Conservation (phyloP, 2,329 filamentous ascomycete species). For the Fusarium tupiense region DNA sequence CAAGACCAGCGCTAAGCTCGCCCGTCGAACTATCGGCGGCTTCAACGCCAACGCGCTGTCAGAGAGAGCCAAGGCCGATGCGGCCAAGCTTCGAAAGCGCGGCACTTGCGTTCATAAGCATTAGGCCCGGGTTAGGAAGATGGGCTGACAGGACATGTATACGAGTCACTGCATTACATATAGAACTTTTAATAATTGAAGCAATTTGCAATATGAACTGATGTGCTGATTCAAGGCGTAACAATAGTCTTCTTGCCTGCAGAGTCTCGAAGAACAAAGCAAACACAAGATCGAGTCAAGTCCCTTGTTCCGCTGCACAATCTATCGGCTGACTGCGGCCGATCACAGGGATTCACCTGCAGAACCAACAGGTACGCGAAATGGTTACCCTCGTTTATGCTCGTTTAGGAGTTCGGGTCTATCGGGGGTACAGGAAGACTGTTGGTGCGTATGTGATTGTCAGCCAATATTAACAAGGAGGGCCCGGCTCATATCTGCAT, state of each 20-base stretch:
- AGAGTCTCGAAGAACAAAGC: not conserved
- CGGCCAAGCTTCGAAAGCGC: conserved; percentile 29
- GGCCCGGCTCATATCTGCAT: not conserved
- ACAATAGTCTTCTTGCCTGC: not conserved
- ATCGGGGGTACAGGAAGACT: not conserved
- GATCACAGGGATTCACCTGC: not conserved
- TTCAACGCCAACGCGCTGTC: conserved; percentile 26
- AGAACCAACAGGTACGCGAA: not conserved
- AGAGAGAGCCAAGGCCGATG: conserved; percentile 8
- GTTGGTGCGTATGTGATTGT: not conserved
- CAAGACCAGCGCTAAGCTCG: conserved; percentile 15
- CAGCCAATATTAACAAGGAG: not conserved
- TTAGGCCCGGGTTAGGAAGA: not conserved
- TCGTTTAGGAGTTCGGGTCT: not conserved
- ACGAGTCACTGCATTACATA: not conserved
- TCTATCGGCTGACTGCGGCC: not conserved
- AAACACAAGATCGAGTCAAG: not conserved
- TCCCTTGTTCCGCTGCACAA: not conserved
- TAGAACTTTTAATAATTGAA: not conserved
- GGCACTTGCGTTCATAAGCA: conserved; percentile 34
- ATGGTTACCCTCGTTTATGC: not conserved
- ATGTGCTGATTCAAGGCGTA: not conserved
- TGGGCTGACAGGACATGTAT: not conserved
- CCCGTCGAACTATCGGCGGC: conserved; percentile 32
- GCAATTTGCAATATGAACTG: not conserved